Percentiles rank a stretch among this genome's conserved stretches.
Evolutionary conservation across 306 rosid species (phyloP).

Genomic region (Cajanus cajan): DNA sequence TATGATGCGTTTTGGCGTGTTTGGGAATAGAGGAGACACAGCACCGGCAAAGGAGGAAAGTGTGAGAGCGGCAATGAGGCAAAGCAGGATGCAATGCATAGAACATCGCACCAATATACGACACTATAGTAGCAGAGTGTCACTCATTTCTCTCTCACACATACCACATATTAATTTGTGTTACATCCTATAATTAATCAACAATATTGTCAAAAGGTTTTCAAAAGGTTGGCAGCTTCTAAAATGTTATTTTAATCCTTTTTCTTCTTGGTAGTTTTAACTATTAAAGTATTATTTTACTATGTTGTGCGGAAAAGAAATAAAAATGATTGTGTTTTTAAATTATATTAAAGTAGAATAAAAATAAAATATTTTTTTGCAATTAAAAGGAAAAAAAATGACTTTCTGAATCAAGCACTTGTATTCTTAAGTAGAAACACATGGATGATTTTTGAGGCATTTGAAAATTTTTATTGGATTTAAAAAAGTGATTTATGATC

Average conservation of each 20-base stretch:
- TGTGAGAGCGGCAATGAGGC: conserved; percentile 20
- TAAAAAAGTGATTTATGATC: not conserved
- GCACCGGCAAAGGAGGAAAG: conserved; percentile 73
- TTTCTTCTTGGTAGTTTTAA: not conserved
- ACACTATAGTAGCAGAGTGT: conserved; percentile 17
- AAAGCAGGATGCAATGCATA: conserved; percentile 47
- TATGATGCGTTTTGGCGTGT: conserved; percentile 47
- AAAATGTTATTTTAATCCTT: not conserved
- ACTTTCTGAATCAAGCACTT: not conserved
- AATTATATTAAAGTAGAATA: not conserved
- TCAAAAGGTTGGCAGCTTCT: not conserved
- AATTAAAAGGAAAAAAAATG: not conserved
- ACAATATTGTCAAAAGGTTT: not conserved
- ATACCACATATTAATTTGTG: not conserved
- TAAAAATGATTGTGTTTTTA: not conserved
- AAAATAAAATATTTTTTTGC: not conserved
- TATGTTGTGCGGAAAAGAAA: not conserved
- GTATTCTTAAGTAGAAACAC: not conserved
- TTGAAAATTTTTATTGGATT: not conserved
- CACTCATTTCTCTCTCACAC: not conserved
- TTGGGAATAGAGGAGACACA: conserved; percentile 61
- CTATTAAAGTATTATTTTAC: not conserved
- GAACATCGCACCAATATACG: conserved; percentile 54
- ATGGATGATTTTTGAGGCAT: not conserved
- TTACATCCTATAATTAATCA: not conserved